Conservation (phyloP, 768 basidiomycete genomes). For the Lyophyllum semitale region DNA sequence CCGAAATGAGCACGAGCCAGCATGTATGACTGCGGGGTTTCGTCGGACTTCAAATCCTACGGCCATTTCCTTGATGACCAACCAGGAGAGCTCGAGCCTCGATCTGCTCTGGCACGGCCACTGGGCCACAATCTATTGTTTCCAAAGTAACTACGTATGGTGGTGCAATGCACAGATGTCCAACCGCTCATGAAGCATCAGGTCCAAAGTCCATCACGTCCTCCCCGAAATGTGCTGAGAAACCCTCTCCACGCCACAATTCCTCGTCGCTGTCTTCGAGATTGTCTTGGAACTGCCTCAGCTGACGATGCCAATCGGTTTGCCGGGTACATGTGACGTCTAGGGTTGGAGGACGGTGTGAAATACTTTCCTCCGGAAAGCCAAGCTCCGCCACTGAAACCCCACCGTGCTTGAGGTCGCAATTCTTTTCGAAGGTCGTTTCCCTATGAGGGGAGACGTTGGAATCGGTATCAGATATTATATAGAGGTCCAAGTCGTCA, state of each 20-base stretch:
- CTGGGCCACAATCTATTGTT: neutral
- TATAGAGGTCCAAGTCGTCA: slow-evolving; percentile 13
- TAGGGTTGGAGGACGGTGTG: slow-evolving; percentile 14
- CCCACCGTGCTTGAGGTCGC: slow-evolving; percentile 12
- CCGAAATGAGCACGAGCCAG: slow-evolving; percentile 3
- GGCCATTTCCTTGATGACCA: slow-evolving; percentile 13
- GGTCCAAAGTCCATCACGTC: slow-evolving; percentile 15
- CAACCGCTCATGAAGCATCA: neutral
- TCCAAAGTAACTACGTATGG: slow-evolving; percentile 8
- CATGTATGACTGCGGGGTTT: slow-evolving; percentile 28
- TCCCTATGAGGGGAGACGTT: slow-evolving; percentile 1
- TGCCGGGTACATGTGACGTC: slow-evolving; percentile 18
- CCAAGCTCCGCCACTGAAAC: slow-evolving; percentile 15
- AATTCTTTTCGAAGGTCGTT: slow-evolving; percentile 4
- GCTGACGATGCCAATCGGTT: slow-evolving; percentile 9
- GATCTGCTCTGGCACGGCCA: too few species aligned
- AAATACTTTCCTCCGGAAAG: slow-evolving; percentile 5
- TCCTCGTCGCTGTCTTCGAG: slow-evolving; percentile 16
- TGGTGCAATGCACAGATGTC: neutral
- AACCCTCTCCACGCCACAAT: slow-evolving; percentile 6
- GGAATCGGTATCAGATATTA: slow-evolving; percentile 15
- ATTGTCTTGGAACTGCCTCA: slow-evolving; percentile 7
- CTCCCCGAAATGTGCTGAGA: neutral
- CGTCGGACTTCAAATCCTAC: slow-evolving; percentile 27
- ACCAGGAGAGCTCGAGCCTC: neutral